phyloP scores from a whole-genome alignment of 2,329 filamentous ascomycete genomes.

The Zasmidium angulare region DNA sequence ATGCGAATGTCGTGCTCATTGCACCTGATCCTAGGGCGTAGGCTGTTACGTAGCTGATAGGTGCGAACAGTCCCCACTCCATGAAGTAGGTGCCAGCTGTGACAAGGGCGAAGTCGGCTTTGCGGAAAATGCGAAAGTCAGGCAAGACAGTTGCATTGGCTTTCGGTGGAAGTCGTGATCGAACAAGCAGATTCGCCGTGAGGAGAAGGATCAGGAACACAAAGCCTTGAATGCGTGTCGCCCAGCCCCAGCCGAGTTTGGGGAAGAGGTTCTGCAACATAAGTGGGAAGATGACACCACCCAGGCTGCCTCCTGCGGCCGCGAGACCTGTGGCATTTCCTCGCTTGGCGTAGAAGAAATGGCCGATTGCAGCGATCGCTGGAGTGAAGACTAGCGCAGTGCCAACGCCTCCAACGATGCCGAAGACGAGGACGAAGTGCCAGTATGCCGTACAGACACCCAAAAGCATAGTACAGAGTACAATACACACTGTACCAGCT shows the following conservation, averaged over 20 bases:
- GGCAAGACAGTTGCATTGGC: constrained; percentile 40
- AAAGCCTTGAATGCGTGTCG: constrained; percentile 46
- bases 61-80: constrained; percentile 57
- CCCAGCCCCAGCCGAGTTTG: constrained; percentile 46
- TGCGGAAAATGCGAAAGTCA: constrained; percentile 43
- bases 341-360: constrained; percentile 74
- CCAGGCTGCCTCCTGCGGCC: constrained; percentile 60
- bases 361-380: constrained; percentile 72
- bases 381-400: constrained; percentile 80
- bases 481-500: constrained; percentile 61
- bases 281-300: constrained; percentile 48
- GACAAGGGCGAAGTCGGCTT: constrained; percentile 40
- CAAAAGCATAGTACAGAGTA: constrained; percentile 63
- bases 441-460: constrained; percentile 58
- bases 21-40: constrained; percentile 66
- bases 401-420: constrained; percentile 69
- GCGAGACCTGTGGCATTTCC: constrained; percentile 80
- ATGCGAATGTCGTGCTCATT: constrained; percentile 65
- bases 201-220: constrained; percentile 42
- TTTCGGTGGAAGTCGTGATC: constrained; percentile 44
- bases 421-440: constrained; percentile 60
- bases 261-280: constrained; percentile 42
- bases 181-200: constrained; percentile 39
- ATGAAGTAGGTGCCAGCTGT: constrained; percentile 46
- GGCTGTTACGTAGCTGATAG: constrained; percentile 74